A percentile compares a stretch with the other conserved stretches of the same genome.
Evolutionary conservation across 306 rosid genomes (phyloP).

Genomic region (Medicago lupulina): DNA sequence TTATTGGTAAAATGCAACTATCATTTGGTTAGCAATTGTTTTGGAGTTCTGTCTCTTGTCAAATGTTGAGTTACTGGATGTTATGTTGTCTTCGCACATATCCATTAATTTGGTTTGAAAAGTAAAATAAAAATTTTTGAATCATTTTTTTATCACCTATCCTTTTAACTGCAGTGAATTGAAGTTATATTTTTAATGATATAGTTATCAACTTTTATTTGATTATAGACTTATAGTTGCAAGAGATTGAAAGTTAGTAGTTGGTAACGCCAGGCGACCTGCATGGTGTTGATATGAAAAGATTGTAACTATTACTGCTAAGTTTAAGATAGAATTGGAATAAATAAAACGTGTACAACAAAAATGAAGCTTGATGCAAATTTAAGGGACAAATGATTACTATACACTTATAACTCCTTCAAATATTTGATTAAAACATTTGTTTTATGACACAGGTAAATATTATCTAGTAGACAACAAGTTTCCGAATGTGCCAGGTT

Average conservation of each 20-base stretch:
- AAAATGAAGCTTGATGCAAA: conserved; percentile 30
- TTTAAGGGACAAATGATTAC: conserved; percentile 15
- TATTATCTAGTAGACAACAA: conserved; percentile 81
- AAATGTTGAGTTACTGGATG: conserved; percentile 25
- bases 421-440: conserved; percentile 33
- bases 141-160: conserved; percentile 11
- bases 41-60: conserved; percentile 8
- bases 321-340: conserved; percentile 18
- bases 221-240: not conserved
- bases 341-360: conserved; percentile 3
- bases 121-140: not conserved
- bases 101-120: conserved; percentile 28
- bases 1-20: conserved; percentile 24
- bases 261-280: conserved; percentile 7
- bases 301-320: conserved; percentile 18
- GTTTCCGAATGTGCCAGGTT: conserved; percentile 79
- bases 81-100: conserved; percentile 7
- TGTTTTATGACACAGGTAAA: conserved; percentile 66
- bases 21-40: conserved; percentile 22
- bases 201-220: conserved; percentile 22
- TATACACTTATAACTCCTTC: conserved; percentile 30
- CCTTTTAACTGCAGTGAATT: conserved; percentile 26
- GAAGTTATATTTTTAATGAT: conserved; percentile 21
- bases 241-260: conserved; percentile 35
- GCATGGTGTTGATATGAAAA: not conserved